Evolutionary conservation across 106 monocot species (phyloP).

Genomic region (Ottelia alismoides): DNA sequence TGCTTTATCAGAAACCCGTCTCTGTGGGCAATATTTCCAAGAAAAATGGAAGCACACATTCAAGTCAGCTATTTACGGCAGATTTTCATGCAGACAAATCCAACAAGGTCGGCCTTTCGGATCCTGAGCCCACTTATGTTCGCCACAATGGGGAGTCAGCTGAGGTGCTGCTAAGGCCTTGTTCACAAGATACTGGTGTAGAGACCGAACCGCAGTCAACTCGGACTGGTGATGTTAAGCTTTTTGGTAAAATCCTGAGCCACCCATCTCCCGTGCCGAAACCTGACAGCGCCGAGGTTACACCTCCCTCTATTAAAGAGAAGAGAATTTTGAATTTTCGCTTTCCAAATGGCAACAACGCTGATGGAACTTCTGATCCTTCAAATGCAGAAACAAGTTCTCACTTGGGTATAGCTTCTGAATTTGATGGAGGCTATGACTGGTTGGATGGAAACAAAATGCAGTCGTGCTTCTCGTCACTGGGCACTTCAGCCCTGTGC

Average conservation of each 20-base stretch:
- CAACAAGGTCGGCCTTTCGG: background rate
- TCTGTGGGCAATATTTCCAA: conserved; percentile 3
- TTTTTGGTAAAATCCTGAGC: conserved; percentile 77
- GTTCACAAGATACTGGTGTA: conserved; percentile 7
- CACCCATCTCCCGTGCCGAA: conserved; percentile 26
- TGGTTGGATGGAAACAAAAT: conserved; percentile 42
- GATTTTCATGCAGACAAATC: conserved; percentile 7
- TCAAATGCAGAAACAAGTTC: conserved; percentile 3
- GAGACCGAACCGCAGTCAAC: conserved; percentile 20
- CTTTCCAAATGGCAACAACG: background rate
- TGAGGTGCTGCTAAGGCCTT: conserved; percentile 11
- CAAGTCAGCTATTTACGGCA: conserved; percentile 6
- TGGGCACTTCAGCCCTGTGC: conserved; percentile 36
- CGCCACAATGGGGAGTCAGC: conserved; percentile 8
- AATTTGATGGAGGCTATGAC: conserved; percentile 33
- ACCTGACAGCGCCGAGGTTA: conserved; percentile 8
- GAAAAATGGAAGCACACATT: conserved; percentile 10
- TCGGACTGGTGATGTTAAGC: conserved; percentile 59
- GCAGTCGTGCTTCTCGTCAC: conserved; percentile 37
- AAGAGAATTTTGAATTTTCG: background rate
- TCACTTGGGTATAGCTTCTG: conserved; percentile 11
- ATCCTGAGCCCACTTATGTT: background rate
- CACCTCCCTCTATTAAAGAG: conserved; percentile 17
- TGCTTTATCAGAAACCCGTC: conserved; percentile 1
- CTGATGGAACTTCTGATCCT: background rate